Percentiles rank a stretch among this genome's conserved stretches.
phyloP scores from a whole-genome alignment of 2,329 filamentous ascomycete genomes.

The Fusarium paranaense region DNA sequence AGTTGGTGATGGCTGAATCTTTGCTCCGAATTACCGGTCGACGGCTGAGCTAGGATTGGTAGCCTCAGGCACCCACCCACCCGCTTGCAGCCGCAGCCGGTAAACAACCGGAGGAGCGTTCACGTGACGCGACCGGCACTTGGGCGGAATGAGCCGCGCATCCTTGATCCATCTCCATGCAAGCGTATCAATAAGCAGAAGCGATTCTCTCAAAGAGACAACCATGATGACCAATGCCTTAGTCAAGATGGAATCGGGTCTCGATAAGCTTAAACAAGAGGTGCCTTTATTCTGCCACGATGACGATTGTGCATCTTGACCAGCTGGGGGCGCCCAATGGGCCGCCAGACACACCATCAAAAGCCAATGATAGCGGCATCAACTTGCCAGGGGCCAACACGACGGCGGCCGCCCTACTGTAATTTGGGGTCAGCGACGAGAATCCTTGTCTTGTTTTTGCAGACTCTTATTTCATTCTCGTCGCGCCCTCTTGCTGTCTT shows the following conservation, averaged over 20 bases:
- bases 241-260: not conserved
- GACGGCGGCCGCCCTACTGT: slow-evolving; percentile 31
- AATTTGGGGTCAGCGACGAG: slow-evolving; percentile 11
- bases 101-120: slow-evolving; percentile 21
- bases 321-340: slow-evolving; percentile 20
- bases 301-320: slow-evolving; percentile 18
- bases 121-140: slow-evolving; percentile 25
- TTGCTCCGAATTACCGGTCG: slow-evolving; percentile 49
- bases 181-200: not conserved
- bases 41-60: slow-evolving; percentile 37
- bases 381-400: slow-evolving; percentile 32
- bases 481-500: slow-evolving; percentile 6
- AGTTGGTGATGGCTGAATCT: slow-evolving; percentile 52
- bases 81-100: slow-evolving; percentile 8
- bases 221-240: not conserved
- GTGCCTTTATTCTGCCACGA: slow-evolving; percentile 10
- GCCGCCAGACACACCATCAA: slow-evolving; percentile 36
- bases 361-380: slow-evolving; percentile 39
- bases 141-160: not conserved
- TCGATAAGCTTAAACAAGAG: slow-evolving; percentile 7
- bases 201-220: not conserved
- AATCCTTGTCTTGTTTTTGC: slow-evolving; percentile 26
- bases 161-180: not conserved
- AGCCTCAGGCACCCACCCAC: slow-evolving; percentile 48
- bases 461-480: slow-evolving; percentile 21